Conservation (phyloP, 208 protist genomes). For the Polymyxa betae region DNA sequence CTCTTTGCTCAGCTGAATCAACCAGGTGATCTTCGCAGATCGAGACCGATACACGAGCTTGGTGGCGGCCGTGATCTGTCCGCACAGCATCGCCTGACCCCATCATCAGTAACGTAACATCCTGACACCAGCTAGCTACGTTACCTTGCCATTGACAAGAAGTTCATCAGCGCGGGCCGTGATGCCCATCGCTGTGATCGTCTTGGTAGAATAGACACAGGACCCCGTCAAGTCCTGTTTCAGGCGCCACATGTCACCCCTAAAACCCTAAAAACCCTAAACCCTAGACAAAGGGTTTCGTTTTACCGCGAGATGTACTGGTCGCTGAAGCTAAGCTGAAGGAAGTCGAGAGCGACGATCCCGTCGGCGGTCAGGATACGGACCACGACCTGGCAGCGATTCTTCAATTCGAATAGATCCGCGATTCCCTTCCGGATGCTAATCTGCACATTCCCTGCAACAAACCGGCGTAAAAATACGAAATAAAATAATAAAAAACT, state of each 20-base stretch:
- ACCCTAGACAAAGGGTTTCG: not conserved
- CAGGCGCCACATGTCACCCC: constrained; percentile 77
- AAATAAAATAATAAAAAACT: not conserved
- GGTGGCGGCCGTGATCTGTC: constrained; percentile 70
- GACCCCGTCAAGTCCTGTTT: constrained; percentile 65
- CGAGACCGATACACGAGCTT: constrained; percentile 76
- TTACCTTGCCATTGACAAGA: not conserved
- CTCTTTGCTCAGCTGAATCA: constrained; percentile 75
- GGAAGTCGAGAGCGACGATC: not conserved
- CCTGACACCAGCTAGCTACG: not conserved
- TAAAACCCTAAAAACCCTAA: not conserved
- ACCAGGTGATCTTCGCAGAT: constrained; percentile 70
- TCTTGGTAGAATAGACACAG: constrained; percentile 70
- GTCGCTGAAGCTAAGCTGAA: constrained; percentile 27
- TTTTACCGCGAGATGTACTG: constrained; percentile 72
- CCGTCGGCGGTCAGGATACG: not conserved
- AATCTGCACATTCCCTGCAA: constrained; percentile 15
- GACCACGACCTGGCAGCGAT: not conserved
- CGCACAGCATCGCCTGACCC: constrained; percentile 65
- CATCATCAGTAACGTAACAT: constrained; percentile 64
- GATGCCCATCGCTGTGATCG: constrained; percentile 63
- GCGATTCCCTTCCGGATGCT: constrained; percentile 18
- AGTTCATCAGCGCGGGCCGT: constrained; percentile 49
- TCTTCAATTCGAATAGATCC: constrained; percentile 45
- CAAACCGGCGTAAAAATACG: not conserved